Conservation (phyloP, 2,329 filamentous ascomycete species). For the Coleophoma cylindrospora region DNA sequence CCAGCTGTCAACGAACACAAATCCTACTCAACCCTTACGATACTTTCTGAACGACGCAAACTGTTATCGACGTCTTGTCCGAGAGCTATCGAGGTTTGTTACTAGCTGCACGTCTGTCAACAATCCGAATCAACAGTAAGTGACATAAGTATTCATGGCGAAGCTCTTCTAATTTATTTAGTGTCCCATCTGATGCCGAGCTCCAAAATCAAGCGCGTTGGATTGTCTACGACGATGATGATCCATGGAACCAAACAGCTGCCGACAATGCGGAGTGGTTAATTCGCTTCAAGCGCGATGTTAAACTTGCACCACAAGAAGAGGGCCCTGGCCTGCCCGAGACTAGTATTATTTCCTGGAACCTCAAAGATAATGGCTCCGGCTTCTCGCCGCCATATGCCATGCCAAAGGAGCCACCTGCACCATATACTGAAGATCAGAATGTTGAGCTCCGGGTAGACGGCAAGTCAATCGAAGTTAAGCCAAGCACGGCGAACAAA, state of each 20-base stretch:
- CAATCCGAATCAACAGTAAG: constrained; percentile 50
- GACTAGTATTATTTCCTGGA: constrained; percentile 34
- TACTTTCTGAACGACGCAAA: constrained; percentile 56
- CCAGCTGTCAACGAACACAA: constrained; percentile 23
- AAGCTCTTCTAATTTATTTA: constrained; percentile 3
- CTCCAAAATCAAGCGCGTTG: constrained; percentile 59
- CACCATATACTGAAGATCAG: constrained; percentile 27
- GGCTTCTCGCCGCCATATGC: constrained; percentile 53
- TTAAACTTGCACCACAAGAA: constrained; percentile 42
- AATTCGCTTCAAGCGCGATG: constrained; percentile 54
- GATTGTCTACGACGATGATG: constrained; percentile 60
- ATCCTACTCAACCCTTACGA: constrained; percentile 18
- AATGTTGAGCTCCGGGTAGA: constrained; percentile 21
- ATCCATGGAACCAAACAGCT: constrained; percentile 60
- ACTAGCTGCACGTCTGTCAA: constrained; percentile 50
- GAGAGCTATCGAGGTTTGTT: constrained; percentile 48
- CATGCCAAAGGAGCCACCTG: constrained; percentile 35
- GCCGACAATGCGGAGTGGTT: constrained; percentile 62
- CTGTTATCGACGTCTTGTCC: constrained; percentile 51
- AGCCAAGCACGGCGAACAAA: constrained; percentile 40
- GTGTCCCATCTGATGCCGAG: constrained; percentile 53
- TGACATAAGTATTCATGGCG: neutral
- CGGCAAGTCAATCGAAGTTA: constrained; percentile 35
- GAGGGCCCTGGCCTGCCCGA: constrained; percentile 44
- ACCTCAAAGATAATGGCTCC: constrained; percentile 42